Conservation (phyloP, 2,329 filamentous ascomycete species). For the Alternaria conjuncta region DNA sequence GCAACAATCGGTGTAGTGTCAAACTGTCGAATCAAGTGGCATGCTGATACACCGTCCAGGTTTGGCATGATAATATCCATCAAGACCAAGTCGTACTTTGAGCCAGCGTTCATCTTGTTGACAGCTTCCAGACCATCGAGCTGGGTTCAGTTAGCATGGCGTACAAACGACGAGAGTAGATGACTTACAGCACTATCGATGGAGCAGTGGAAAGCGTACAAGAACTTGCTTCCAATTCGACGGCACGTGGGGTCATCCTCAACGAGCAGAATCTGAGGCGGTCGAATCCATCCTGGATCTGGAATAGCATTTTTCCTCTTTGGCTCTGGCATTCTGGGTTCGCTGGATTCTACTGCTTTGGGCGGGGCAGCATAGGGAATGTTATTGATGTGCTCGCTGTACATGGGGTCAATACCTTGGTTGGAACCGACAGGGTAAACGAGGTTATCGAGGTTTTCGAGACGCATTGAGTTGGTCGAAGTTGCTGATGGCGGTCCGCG, state of each 20-base stretch:
- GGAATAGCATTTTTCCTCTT: slow-evolving; percentile 67
- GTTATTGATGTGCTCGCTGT: slow-evolving; percentile 91
- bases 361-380: slow-evolving; percentile 84
- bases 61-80: slow-evolving; percentile 90
- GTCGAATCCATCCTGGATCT: slow-evolving; percentile 69
- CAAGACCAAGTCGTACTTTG: slow-evolving; percentile 67
- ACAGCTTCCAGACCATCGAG: slow-evolving; percentile 90
- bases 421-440: slow-evolving; percentile 92
- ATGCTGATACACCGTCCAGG: slow-evolving; percentile 92
- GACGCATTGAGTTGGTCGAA: slow-evolving; percentile 60
- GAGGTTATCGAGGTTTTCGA: slow-evolving; percentile 69
- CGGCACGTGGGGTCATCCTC: slow-evolving; percentile 77
- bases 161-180: not conserved
- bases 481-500: slow-evolving; percentile 55
- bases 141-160: slow-evolving; percentile 54
- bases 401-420: slow-evolving; percentile 93
- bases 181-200: slow-evolving; percentile 68
- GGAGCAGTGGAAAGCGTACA: slow-evolving; percentile 68
- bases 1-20: slow-evolving; percentile 89
- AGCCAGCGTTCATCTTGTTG: slow-evolving; percentile 74
- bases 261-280: slow-evolving; percentile 85
- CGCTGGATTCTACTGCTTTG: slow-evolving; percentile 62
- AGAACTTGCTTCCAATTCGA: slow-evolving; percentile 70
- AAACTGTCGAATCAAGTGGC: slow-evolving; percentile 88
- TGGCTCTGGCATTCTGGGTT: slow-evolving; percentile 57